phyloP scores from a whole-genome alignment of 805 yeast species.

The Yarrowia phangngaensis region DNA sequence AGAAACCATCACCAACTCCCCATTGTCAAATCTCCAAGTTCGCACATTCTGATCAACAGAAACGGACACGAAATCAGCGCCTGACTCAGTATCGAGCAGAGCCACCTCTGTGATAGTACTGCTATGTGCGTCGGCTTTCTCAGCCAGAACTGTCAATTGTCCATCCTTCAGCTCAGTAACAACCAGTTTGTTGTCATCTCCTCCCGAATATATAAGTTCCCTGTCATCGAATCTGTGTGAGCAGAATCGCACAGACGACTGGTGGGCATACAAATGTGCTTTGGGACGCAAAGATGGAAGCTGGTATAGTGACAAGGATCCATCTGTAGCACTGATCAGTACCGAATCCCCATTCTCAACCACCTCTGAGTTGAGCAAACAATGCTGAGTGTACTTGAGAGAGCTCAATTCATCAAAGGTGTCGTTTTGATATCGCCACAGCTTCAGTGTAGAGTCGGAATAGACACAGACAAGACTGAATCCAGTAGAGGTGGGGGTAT shows the following conservation, averaged over 20 bases:
- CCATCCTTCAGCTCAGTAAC: constrained; percentile 42
- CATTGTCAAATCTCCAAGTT: constrained; percentile 51
- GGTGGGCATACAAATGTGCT: constrained; percentile 49
- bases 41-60: constrained; percentile 82
- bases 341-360: constrained; percentile 37
- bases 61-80: constrained; percentile 47
- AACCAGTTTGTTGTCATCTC: constrained; percentile 82
- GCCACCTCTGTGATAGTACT: constrained; percentile 75
- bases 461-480: constrained; percentile 66
- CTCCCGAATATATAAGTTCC: constrained; percentile 62
- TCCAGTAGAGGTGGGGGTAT: constrained; percentile 36
- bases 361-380: constrained; percentile 58
- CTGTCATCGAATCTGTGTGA: too few species aligned
- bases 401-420: constrained; percentile 46
- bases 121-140: constrained; percentile 62
- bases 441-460: constrained; percentile 73
- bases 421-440: constrained; percentile 48
- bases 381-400: constrained; percentile 66
- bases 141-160: constrained; percentile 34
- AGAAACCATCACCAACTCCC: constrained; percentile 38
- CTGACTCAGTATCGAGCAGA: constrained; percentile 33
- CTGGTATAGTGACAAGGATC: constrained; percentile 63
- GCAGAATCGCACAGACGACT: constrained; percentile 74
- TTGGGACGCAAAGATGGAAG: constrained; percentile 3
- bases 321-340: constrained; percentile 76